Percentiles rank a stretch among this genome's conserved stretches.
Conservation (phyloP, 164 flowering plant species). For the Euptelea pleiosperma region DNA sequence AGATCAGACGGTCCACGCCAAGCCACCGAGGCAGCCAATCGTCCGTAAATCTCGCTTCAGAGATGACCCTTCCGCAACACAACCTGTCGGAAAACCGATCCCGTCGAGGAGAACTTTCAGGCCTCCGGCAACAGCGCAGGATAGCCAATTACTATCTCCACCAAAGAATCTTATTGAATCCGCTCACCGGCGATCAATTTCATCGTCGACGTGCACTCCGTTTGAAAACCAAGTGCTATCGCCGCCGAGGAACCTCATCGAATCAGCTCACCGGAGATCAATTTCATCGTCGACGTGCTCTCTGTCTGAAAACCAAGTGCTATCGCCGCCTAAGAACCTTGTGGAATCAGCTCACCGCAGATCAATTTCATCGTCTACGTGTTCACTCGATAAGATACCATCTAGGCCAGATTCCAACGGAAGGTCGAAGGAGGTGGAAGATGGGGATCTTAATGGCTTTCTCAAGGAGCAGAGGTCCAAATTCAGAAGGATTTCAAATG, state of each 20-base stretch:
- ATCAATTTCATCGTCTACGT: slow-evolving; percentile 52
- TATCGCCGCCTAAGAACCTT: slow-evolving; percentile 47
- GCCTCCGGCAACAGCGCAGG: slow-evolving; percentile 17
- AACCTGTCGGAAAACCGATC: slow-evolving; percentile 18
- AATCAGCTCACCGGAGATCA: slow-evolving; percentile 41
- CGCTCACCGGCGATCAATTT: slow-evolving; percentile 37
- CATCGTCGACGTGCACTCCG: slow-evolving; percentile 26
- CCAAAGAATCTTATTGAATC: slow-evolving; percentile 43
- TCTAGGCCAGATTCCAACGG: slow-evolving; percentile 15
- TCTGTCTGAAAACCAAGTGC: slow-evolving; percentile 14
- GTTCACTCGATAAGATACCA: slow-evolving; percentile 33
- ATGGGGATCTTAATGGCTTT: slow-evolving; percentile 41
- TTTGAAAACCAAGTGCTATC: slow-evolving; percentile 28
- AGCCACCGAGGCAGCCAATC: slow-evolving; percentile 37
- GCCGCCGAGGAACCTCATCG: slow-evolving; percentile 44
- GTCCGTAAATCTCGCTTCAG: slow-evolving; percentile 56
- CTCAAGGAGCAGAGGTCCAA: slow-evolving; percentile 50
- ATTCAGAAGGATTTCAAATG: slow-evolving; percentile 35
- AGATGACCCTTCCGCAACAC: slow-evolving; percentile 23
- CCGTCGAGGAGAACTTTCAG: slow-evolving; percentile 33
- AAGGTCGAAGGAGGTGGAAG: slow-evolving; percentile 13
- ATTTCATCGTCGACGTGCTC: slow-evolving; percentile 32
- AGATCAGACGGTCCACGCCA: slow-evolving; percentile 12
- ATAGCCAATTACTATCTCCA: slow-evolving; percentile 39
- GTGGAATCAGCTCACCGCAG: slow-evolving; percentile 47